Evolutionary conservation across 2,329 filamentous ascomycete genomes (phyloP), one percentile per base, ranked within the genome.

Genomic region (Colletotrichum lentis): DNA sequence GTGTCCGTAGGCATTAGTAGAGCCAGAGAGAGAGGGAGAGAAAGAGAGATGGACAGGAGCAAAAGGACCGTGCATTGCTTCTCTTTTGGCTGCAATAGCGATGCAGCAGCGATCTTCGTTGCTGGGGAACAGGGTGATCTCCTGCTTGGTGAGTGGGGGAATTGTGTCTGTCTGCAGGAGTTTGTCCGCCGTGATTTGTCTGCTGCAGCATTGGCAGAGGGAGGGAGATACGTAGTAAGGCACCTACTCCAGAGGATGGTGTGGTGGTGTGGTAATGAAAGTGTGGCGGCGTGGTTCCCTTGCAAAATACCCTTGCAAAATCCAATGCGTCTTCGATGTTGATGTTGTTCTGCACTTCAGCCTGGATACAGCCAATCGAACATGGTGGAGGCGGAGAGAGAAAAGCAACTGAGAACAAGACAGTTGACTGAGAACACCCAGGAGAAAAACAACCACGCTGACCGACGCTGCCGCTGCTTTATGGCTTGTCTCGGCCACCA

Each of bases 111-210:
- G 67, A 62, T 67, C 52, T 62, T 67, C 47, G 68, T 69, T 70
- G 68, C 68, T 70, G 60, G 68, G 68, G 64, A 70, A 70, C 64
- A 69, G 60, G 55, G 64, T 59, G 43, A 49, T 54, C 39, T 55
- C 67, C 50, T 55, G 50, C 20, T 56, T 57, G 56, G 31, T 53
- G 35, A 57, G 59, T 55, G 61, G 64, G 57, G 57, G 37, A 35
- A n/a, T n/a, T 41, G 35, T 35, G 8, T 59, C 27, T 16, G 56
- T 47, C 43, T 47, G 56, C 43, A 4, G 55, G 35, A 22, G 31
- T 44, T 31, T n/a, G 41, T 47, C 31, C 54, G 46, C 8, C 11
- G 44, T 50, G 44, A 60, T 41, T 60, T 60, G 57, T 20, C 31
- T 24, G 18, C 37, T 52, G 35, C 35, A 54, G n/a, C n/a, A 11